Evolutionary conservation across 371 early-diverging fungal genomes (phyloP).

Genomic region (Rhizopus sp.): DNA sequence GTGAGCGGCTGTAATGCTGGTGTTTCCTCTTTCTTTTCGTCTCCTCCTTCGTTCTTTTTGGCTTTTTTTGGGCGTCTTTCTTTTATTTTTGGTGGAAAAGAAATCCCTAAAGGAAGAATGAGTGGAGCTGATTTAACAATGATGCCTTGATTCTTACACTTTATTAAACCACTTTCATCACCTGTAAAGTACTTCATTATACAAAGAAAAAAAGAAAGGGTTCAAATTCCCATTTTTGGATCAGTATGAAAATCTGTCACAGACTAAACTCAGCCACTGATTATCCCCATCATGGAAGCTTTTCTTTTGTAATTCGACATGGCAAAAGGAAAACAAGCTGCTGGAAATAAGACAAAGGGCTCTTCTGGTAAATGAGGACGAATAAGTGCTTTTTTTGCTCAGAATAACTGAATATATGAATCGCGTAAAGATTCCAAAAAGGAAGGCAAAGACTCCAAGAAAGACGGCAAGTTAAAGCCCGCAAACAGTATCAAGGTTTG

Average conservation of each 20-base stretch:
- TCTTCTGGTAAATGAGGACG: slow-evolving; percentile 16
- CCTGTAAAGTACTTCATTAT: slow-evolving; percentile 60
- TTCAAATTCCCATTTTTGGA: background rate
- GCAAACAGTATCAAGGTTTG: slow-evolving; percentile 72
- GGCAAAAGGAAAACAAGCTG: slow-evolving; percentile 54
- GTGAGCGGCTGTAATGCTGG: slow-evolving; percentile 38
- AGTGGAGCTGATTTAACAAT: background rate
- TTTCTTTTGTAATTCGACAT: slow-evolving; percentile 22
- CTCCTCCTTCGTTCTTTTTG: slow-evolving; percentile 22
- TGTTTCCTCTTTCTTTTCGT: slow-evolving; percentile 24
- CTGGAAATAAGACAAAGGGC: slow-evolving; percentile 42
- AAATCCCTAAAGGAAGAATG: slow-evolving; percentile 25
- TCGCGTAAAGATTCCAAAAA: background rate
- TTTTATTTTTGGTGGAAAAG: slow-evolving; percentile 34
- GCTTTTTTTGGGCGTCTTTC: slow-evolving; percentile 23
- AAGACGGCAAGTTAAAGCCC: slow-evolving; percentile 68
- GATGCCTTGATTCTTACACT: slow-evolving; percentile 42
- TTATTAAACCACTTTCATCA: slow-evolving; percentile 78
- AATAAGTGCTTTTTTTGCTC: background rate
- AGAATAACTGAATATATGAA: slow-evolving; percentile 1
- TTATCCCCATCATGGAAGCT: background rate
- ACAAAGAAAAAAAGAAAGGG: background rate
- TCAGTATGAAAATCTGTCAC: slow-evolving; percentile 14
- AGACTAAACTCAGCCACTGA: slow-evolving; percentile 2
- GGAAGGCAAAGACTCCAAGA: slow-evolving; percentile 35